Evolutionary conservation across 140 eudicot genomes (phyloP).

Genomic region (Senecio squalidus): DNA sequence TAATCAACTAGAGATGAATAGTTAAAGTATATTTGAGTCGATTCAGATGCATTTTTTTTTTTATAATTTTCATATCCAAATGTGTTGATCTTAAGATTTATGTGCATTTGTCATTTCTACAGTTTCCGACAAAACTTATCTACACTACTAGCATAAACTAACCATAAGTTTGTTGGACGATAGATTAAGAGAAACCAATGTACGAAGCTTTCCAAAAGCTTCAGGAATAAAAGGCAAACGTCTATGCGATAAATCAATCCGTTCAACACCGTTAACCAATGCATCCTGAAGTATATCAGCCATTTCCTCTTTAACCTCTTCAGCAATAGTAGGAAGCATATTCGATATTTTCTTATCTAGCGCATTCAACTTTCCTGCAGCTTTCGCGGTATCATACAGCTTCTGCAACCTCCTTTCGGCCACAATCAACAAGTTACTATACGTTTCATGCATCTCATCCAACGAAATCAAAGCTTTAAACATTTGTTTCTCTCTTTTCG

Average conservation of each 20-base stretch:
- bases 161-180: slow-evolving; percentile 77
- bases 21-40: no score
- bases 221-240: slow-evolving; percentile 64
- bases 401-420: slow-evolving; percentile 76
- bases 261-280: slow-evolving; percentile 40
- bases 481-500: slow-evolving; percentile 47
- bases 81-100: no score
- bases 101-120: no score
- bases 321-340: slow-evolving; percentile 32
- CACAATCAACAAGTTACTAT: slow-evolving; percentile 48
- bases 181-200: slow-evolving; percentile 58
- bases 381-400: slow-evolving; percentile 67
- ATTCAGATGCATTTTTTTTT: no score
- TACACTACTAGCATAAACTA: no score
- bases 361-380: slow-evolving; percentile 37
- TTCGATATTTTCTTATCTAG: slow-evolving; percentile 21
- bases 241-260: slow-evolving; percentile 51
- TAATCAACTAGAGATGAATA: no score
- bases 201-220: slow-evolving; percentile 67
- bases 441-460: slow-evolving; percentile 74
- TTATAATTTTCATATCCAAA: no score
- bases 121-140: no score
- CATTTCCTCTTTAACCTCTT: slow-evolving; percentile 76
- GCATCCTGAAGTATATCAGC: slow-evolving; percentile 62
- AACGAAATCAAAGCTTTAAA: slow-evolving; percentile 57